phyloP scores from a whole-genome alignment of 371 early-diverging fungal species.

The Haplosporangium sp. region DNA sequence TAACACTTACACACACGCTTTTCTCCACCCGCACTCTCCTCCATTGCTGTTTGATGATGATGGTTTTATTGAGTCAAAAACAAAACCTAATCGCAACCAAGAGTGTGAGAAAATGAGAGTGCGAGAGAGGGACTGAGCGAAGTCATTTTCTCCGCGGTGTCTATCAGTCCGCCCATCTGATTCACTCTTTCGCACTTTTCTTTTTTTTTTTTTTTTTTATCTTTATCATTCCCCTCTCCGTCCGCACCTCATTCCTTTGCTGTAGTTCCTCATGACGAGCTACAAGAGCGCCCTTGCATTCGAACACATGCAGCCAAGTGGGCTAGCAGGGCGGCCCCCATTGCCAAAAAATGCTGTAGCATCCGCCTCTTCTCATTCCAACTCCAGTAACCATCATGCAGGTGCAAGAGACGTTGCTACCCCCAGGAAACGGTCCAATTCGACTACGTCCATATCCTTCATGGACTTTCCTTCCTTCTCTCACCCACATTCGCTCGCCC shows the following conservation, averaged over 20 bases:
- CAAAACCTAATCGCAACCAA: no score
- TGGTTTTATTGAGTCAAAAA: no score
- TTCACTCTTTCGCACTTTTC: not conserved
- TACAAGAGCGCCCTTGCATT: conserved; percentile 46
- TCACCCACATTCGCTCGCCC: conserved; percentile 30
- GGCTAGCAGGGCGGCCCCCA: conserved; percentile 26
- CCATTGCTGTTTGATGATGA: no score
- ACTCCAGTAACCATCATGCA: conserved; percentile 4
- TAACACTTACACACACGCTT: no score
- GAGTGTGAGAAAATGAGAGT: no score
- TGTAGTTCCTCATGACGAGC: conserved; percentile 30
- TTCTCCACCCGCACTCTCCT: no score
- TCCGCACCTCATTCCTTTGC: not conserved
- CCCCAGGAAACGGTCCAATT: conserved; percentile 30
- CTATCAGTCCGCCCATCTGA: no score
- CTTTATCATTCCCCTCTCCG: not conserved
- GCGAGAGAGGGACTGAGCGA: no score
- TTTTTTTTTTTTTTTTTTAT: not conserved
- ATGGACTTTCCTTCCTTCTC: conserved; percentile 25
- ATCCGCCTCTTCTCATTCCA: conserved; percentile 7
- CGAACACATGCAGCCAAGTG: conserved; percentile 30
- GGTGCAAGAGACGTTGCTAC: conserved; percentile 1
- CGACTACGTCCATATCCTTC: conserved; percentile 23
- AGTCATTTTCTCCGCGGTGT: no score
- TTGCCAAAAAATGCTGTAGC: conserved; percentile 27